A percentile compares a stretch with the other conserved stretches of the same genome.
These are phyloP conservation scores for Pseudogymnoascus sp. DNA, from an alignment of 2,329 filamentous ascomycete species.

Conservation along the genomic window DNA sequence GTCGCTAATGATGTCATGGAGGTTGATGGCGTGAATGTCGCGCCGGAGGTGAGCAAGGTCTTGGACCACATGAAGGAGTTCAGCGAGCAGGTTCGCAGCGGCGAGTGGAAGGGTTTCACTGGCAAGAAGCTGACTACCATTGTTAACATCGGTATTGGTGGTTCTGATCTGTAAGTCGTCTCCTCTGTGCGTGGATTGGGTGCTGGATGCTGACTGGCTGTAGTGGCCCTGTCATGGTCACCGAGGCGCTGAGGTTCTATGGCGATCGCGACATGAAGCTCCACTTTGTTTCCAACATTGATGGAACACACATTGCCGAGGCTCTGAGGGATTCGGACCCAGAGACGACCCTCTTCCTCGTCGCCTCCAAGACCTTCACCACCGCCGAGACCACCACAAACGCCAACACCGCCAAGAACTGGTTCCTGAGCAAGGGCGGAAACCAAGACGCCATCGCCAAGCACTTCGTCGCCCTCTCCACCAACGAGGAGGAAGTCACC, in stretches of 20 bases:
- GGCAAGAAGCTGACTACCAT: constrained; percentile 97
- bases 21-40: constrained; percentile 88
- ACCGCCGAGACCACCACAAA: constrained; percentile 96
- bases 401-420: constrained; percentile 90
- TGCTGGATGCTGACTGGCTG: not conserved
- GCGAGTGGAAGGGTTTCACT: constrained; percentile 93
- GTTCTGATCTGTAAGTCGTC: constrained; percentile 80
- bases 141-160: constrained; percentile 95
- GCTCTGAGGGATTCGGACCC: constrained; percentile 81
- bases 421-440: constrained; percentile 80
- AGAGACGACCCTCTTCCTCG: constrained; percentile 96
- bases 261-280: constrained; percentile 76
- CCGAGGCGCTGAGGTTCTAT: constrained; percentile 93
- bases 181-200: not conserved
- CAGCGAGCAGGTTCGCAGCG: constrained; percentile 85
- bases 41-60: constrained; percentile 84
- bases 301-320: constrained; percentile 95
- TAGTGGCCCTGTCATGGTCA: constrained; percentile 97
- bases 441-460: constrained; percentile 85
- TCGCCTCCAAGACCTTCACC: constrained; percentile 98
- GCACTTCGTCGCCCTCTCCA: constrained; percentile 97
- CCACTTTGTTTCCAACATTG: constrained; percentile 99
- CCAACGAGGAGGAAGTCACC: constrained; percentile 88
- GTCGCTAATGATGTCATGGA: constrained; percentile 70
- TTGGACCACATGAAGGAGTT: constrained; percentile 98